phyloP scores from a whole-genome alignment of 441 rosid species.

The Pelargonium australe region DNA sequence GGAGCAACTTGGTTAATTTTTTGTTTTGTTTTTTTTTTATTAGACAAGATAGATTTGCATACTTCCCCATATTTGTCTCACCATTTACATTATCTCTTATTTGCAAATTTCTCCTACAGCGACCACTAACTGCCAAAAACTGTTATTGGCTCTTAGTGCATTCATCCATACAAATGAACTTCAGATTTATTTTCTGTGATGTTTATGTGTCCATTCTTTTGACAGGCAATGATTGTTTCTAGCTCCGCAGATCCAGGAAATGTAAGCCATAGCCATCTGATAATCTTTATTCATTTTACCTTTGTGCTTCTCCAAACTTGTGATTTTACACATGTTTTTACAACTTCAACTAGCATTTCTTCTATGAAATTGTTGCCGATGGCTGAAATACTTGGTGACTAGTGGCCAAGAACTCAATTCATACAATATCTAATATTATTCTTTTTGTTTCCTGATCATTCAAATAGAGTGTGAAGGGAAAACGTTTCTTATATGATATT shows the following conservation, averaged over 20 bases:
- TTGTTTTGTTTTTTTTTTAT: no score
- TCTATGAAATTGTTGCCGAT: slow-evolving; percentile 89
- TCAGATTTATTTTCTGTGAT: background rate
- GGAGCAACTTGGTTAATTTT: slow-evolving; percentile 3
- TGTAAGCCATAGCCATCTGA: slow-evolving; percentile 28
- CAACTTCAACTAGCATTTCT: slow-evolving; percentile 34
- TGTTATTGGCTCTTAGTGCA: background rate
- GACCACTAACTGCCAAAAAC: background rate
- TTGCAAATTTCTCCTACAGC: background rate
- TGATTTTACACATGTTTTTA: background rate
- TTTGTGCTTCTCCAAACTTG: background rate
- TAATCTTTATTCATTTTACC: background rate
- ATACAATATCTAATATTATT: slow-evolving; percentile 5
- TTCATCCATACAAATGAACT: background rate
- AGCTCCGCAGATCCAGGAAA: slow-evolving; percentile 35
- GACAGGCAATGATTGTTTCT: slow-evolving; percentile 58
- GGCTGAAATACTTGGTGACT: slow-evolving; percentile 88
- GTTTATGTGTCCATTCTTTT: slow-evolving; percentile 14
- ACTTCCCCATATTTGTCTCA: slow-evolving; percentile 5
- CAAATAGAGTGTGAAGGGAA: slow-evolving; percentile 46
- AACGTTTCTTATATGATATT: slow-evolving; percentile 79
- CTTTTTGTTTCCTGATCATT: slow-evolving; percentile 10
- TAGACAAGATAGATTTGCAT: background rate
- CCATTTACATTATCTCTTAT: slow-evolving; percentile 8
- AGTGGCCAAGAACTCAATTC: slow-evolving; percentile 7